A percentile compares a stretch with the other conserved stretches of the same genome.
phyloP scores from a whole-genome alignment of 1,284 basidiomycete species.

The Ceratobasidium sp. region DNA sequence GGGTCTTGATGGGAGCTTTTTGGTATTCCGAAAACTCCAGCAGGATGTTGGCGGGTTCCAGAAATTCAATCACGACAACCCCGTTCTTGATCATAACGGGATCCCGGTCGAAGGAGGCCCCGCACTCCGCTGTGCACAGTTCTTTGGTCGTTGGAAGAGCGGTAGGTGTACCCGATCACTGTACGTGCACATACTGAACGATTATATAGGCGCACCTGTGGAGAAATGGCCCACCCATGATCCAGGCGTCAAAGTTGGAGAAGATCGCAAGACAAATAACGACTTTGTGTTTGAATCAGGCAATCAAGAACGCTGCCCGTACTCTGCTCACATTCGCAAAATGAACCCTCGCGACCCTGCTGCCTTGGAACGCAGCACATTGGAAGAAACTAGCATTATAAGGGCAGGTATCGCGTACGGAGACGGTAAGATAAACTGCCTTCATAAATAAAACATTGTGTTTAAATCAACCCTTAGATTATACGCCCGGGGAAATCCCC shows the following conservation, averaged over 20 bases:
- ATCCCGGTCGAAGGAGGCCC: slow-evolving; percentile 14
- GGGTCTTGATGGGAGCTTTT: slow-evolving; percentile 46
- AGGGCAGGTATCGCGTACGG: slow-evolving; percentile 27
- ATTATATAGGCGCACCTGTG: slow-evolving; percentile 6
- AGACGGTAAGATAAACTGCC: neutral
- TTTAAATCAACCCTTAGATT: too few relatives aligned
- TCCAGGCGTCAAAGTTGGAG: neutral
- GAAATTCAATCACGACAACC: slow-evolving; percentile 36
- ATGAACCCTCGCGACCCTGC: slow-evolving; percentile 17
- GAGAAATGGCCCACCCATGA: neutral
- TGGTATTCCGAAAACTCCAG: slow-evolving; percentile 47
- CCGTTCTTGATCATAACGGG: slow-evolving; percentile 11
- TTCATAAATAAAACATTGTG: too few relatives aligned
- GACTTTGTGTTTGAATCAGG: neutral
- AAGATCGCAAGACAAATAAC: neutral
- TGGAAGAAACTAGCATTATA: neutral
- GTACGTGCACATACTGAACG: neutral
- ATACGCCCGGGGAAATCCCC: too few relatives aligned
- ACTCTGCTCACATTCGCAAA: slow-evolving; percentile 28
- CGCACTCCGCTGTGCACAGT: slow-evolving; percentile 44
- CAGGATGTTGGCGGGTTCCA: slow-evolving; percentile 49
- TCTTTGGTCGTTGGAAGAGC: slow-evolving; percentile 47
- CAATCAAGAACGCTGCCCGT: slow-evolving; percentile 2
- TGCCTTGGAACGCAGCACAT: too few relatives aligned
- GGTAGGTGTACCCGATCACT: neutral